Base-by-base conservation (phyloP, 108 stramenopile genomes). In the Fragilaria crotonensis region DNA sequence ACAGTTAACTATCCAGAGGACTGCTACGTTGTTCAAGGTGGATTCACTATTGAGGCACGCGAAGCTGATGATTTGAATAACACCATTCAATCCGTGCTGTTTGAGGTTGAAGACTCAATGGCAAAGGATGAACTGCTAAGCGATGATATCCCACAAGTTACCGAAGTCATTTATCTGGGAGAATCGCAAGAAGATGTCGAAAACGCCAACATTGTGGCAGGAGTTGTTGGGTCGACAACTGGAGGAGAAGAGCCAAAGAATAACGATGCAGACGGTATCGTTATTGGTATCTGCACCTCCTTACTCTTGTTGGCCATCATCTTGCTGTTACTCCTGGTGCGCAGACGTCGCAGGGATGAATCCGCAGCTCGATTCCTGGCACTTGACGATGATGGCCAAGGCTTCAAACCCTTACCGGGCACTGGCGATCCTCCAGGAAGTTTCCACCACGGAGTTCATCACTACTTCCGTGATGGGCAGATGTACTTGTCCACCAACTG, bases 401-500 rank as follows among this genome's bases (percentile, higher is more conserved):
- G 14, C 36, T 41, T 41, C 14, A 14, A 7, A 7, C 14, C 36
- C 14, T 14, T 41, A 14, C 36, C 36, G 14, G 77, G 77, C 29
- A 78, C 77, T 22, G 72, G 72, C n/a, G 78, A 79, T 51, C 69
- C 72, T 14, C 79, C 79, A 20, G 51, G 64, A 4, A 57, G 67
- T 30, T 80, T 72, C 54, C 75, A 80, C 57, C 60, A 74, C 47
- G 75, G 79, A 27, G 47, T 64, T 48, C 67, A 77, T 52, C 79
- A 80, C 50, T 70, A 73, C 65, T 63, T 70, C 9, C 54, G 62
- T 14, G 28, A 72, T 49, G 79, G 79, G 33, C 58, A 58, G 0
- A 55, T 68, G 51, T 80, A 80, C 49, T 62, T 80, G 7, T 80
- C 79, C 14, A 72, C 74, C 1, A 68, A 69, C 33, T 80, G 79